Conservation (phyloP, 2,329 filamentous ascomycete species). For the Sporothrix dimorphospora region DNA sequence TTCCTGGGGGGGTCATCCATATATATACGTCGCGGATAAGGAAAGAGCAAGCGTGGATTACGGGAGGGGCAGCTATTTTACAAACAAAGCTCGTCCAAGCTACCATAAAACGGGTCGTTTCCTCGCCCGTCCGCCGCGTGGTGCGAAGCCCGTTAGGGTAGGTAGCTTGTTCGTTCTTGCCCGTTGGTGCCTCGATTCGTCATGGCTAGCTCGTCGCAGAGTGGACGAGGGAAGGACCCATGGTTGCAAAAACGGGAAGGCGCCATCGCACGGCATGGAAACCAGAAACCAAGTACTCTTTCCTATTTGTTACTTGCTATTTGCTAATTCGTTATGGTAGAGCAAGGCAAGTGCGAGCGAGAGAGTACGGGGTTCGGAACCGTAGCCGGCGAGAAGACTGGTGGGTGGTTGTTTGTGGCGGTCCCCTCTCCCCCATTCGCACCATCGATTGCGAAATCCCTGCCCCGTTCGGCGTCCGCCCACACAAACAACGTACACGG, state of each 20-base stretch:
- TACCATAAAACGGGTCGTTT: not conserved
- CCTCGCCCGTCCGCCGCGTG: not conserved
- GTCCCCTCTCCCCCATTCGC: not conserved
- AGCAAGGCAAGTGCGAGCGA: not conserved
- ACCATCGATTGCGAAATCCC: slow-evolving; percentile 29
- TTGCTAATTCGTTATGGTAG: not conserved
- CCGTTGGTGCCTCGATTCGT: slow-evolving; percentile 6
- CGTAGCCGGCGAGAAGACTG: slow-evolving; percentile 1
- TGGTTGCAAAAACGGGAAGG: not conserved
- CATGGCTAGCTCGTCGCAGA: slow-evolving; percentile 11
- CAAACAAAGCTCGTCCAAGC: not conserved
- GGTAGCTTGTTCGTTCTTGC: not conserved
- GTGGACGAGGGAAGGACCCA: not conserved
- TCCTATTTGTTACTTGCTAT: not conserved
- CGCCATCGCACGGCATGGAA: not conserved
- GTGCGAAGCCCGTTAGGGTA: not conserved
- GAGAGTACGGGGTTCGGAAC: slow-evolving; percentile 2
- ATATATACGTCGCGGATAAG: not conserved
- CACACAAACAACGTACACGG: not conserved
- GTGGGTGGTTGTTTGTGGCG: not conserved
- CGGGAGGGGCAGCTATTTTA: not conserved
- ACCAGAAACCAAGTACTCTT: not conserved
- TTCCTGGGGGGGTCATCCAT: not conserved
- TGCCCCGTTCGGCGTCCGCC: not conserved
- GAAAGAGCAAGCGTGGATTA: not conserved